Conservation (phyloP, 2,329 filamentous ascomycete genomes). For the Monosporascus sp. region DNA sequence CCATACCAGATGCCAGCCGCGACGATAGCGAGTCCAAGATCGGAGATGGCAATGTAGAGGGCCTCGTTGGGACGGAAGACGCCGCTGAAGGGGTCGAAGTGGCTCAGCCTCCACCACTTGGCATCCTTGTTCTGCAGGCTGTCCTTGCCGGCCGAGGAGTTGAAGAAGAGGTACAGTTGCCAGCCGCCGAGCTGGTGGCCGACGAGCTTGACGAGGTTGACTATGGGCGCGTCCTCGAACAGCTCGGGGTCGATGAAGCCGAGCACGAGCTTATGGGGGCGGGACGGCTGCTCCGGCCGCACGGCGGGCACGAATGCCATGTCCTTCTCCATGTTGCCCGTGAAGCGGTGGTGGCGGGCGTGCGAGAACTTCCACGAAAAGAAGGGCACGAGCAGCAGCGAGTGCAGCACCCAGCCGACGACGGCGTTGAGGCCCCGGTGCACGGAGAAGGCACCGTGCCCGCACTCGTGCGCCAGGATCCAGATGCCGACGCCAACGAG, state of each 20-base stretch:
- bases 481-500: slow-evolving; percentile 63
- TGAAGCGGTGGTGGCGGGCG: slow-evolving; percentile 63
- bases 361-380: slow-evolving; percentile 71
- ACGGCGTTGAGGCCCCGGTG: slow-evolving; percentile 52
- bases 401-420: slow-evolving; percentile 61
- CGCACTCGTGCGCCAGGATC: slow-evolving; percentile 67
- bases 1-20: slow-evolving; percentile 45
- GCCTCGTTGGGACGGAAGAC: slow-evolving; percentile 56
- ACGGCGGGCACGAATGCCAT: slow-evolving; percentile 57
- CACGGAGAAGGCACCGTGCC: slow-evolving; percentile 62
- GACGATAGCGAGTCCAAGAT: slow-evolving; percentile 52
- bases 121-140: slow-evolving; percentile 39
- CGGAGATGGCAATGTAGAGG: slow-evolving; percentile 50
- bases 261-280: slow-evolving; percentile 25
- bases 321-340: slow-evolving; percentile 63
- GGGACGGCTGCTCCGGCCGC: slow-evolving; percentile 24
- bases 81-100: slow-evolving; percentile 56
- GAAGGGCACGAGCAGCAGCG: slow-evolving; percentile 61
- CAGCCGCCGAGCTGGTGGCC: slow-evolving; percentile 60
- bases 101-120: slow-evolving; percentile 42
- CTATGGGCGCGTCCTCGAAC: slow-evolving; percentile 58
- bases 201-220: slow-evolving; percentile 48
- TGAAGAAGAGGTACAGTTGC: slow-evolving; percentile 58
- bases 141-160: slow-evolving; percentile 44
- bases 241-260: slow-evolving; percentile 43